phyloP scores from a whole-genome alignment of 1,284 basidiomycete genomes.

The Sporisorium exsertum region DNA sequence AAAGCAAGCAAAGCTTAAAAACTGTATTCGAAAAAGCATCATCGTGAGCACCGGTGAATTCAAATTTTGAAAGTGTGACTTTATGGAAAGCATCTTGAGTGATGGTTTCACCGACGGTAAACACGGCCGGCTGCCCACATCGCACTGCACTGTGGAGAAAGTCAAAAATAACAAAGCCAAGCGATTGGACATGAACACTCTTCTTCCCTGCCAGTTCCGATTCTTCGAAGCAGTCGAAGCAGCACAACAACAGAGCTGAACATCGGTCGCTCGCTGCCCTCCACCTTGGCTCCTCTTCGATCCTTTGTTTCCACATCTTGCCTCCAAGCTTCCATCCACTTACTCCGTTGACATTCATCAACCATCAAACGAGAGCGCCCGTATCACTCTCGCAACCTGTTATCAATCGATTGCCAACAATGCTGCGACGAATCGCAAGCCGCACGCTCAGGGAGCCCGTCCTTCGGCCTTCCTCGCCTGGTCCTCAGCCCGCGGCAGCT shows the following conservation, averaged over 20 bases:
- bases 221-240: background rate
- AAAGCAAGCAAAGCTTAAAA: background rate
- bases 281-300: slow-evolving; percentile 4
- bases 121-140: slow-evolving; percentile 21
- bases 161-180: slow-evolving; percentile 1
- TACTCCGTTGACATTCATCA: slow-evolving; percentile 8
- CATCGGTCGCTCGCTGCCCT: background rate
- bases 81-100: slow-evolving; percentile 12
- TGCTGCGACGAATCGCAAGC: slow-evolving; percentile 53
- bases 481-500: slow-evolving; percentile 31
- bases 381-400: background rate
- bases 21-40: background rate
- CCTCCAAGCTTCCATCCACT: background rate
- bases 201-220: slow-evolving; percentile 30
- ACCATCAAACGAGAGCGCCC: background rate
- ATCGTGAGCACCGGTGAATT: background rate
- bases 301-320: background rate
- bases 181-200: too few relatives aligned
- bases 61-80: slow-evolving; percentile 1
- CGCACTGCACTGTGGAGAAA: slow-evolving; percentile 5
- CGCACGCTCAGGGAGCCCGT: slow-evolving; percentile 45
- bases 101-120: slow-evolving; percentile 15
- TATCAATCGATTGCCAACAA: slow-evolving; percentile 14
- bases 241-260: background rate
- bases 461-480: slow-evolving; percentile 35